Percentiles rank a stretch among this genome's conserved stretches.
phyloP scores from a whole-genome alignment of 164 flowering plant species.

The Warburgia ugandensis region DNA sequence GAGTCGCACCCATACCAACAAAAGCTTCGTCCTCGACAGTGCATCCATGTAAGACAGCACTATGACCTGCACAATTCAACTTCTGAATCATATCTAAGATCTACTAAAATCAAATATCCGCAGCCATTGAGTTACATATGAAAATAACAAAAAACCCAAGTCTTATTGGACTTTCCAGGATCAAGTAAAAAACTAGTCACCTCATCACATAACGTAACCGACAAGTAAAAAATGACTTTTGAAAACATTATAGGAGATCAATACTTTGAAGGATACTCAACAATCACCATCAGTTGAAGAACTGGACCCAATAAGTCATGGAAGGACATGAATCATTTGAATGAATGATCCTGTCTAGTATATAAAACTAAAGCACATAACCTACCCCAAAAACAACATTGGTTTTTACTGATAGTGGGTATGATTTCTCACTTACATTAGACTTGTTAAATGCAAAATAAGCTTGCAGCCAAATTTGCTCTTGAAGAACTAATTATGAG shows the following conservation, averaged over 20 bases:
- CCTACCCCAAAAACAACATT: too few relatives aligned
- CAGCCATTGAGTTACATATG: not conserved
- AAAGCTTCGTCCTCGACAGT: conserved; percentile 92
- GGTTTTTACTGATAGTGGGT: too few relatives aligned
- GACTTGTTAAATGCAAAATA: too few relatives aligned
- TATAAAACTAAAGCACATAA: too few relatives aligned
- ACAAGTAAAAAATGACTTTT: not conserved
- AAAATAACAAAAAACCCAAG: not conserved
- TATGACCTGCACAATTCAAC: conserved; percentile 56
- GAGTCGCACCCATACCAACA: conserved; percentile 87
- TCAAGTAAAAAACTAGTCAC: too few relatives aligned
- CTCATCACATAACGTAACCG: not conserved
- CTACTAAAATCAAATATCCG: not conserved
- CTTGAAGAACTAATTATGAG: too few relatives aligned
- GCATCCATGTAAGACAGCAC: conserved; percentile 92
- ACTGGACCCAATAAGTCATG: too few relatives aligned
- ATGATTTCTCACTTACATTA: too few relatives aligned
- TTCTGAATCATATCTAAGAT: conserved; percentile 7
- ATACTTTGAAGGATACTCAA: not conserved
- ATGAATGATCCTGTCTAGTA: too few relatives aligned
- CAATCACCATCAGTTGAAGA: too few relatives aligned
- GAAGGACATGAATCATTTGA: too few relatives aligned
- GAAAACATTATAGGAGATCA: not conserved
- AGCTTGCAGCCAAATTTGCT: too few relatives aligned
- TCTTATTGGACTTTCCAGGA: not conserved